Conservation (phyloP, 2,329 filamentous ascomycete species). For the Neonectria neomacrospora region DNA sequence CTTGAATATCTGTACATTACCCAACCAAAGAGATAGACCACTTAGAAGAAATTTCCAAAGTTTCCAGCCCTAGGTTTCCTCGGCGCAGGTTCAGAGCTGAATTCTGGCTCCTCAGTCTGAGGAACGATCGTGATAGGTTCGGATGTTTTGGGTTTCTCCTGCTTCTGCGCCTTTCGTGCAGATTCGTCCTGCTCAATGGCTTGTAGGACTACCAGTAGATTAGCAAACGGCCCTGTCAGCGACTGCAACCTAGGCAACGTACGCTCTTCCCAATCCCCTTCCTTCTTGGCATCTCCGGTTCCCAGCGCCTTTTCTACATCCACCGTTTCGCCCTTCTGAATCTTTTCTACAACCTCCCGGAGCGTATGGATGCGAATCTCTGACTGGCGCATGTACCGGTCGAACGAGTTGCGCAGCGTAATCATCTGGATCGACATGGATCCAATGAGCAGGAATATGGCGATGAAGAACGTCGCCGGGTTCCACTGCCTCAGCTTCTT, state of each 20-base stretch:
- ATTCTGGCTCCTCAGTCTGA: constrained; percentile 26
- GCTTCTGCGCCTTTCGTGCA: constrained; percentile 59
- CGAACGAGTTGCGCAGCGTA: constrained; percentile 78
- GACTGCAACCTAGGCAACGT: constrained; percentile 44
- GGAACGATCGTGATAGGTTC: constrained; percentile 30
- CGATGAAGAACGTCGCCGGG: constrained; percentile 83
- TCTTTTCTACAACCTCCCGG: constrained; percentile 77
- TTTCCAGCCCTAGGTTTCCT: constrained; percentile 44
- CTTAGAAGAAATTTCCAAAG: constrained; percentile 64
- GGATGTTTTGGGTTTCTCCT: constrained; percentile 51
- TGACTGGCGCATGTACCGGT: constrained; percentile 77
- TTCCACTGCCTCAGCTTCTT: constrained; percentile 75
- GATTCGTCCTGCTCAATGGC: constrained; percentile 74
- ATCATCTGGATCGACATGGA: constrained; percentile 97
- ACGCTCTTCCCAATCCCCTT: constrained; percentile 91
- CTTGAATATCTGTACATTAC: constrained; percentile 52
- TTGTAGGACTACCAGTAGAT: constrained; percentile 64
- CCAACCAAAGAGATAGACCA: constrained; percentile 29
- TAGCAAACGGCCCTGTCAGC: constrained; percentile 17
- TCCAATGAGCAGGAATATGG: constrained; percentile 87
- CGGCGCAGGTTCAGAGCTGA: constrained; percentile 37
- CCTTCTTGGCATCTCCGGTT: constrained; percentile 77
- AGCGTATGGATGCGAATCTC: constrained; percentile 82
- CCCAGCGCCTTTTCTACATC: constrained; percentile 87
- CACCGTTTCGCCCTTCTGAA: constrained; percentile 79